Evolutionary conservation across 495 filamentous ascomycete genomes (phyloP), one percentile per base, ranked within the genome.

Genomic region (Podospora conica): DNA sequence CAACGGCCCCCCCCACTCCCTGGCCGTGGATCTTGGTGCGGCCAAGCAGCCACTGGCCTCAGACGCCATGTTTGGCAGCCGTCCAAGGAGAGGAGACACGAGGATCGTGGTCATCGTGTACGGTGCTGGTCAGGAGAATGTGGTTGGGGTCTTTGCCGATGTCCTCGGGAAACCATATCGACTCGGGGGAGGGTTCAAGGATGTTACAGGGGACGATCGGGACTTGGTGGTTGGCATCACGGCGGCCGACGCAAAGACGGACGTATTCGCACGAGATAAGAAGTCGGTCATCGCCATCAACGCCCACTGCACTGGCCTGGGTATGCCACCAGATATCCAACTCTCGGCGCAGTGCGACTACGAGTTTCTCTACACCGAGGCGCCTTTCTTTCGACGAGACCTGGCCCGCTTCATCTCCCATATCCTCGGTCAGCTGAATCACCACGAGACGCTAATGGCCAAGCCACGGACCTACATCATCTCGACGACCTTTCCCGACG

Each of bases 401-500:
- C 75, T 93, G 18, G 84, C 90, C 5, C 85, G 90, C 12, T 93
- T 93, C 70, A 81, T 92, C 24, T 88, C 89, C 7, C 84, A 92
- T 71, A 87, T 90, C 29, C 81, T 93, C 28, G 90, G 91, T 2
- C 90, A 93, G 77, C 84, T 87, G 56, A 84, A 83, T 64, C 88
- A 88, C 31, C 90, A 93, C 72, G 87, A 88, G 66, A 86, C 89
- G 40, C 76, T 95, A 65, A 86, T 89, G 75, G 86, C 85, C 53
- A 93, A 93, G 70, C 83, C 83, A 28, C 81, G 90, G 55, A 93
- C 90, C 0, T 92, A 89, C 73, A 86, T 93, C 68, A 92, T 95
- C 64, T 93, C 90, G 53, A 92, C 90, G 0, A 95, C 91, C 3
- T 95, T 95, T 66, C 90, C 91, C 0, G 91, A 93, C 73, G 90